Base-by-base conservation (phyloP, 179 eudicot species). In the Heliamphora pulchella region DNA sequence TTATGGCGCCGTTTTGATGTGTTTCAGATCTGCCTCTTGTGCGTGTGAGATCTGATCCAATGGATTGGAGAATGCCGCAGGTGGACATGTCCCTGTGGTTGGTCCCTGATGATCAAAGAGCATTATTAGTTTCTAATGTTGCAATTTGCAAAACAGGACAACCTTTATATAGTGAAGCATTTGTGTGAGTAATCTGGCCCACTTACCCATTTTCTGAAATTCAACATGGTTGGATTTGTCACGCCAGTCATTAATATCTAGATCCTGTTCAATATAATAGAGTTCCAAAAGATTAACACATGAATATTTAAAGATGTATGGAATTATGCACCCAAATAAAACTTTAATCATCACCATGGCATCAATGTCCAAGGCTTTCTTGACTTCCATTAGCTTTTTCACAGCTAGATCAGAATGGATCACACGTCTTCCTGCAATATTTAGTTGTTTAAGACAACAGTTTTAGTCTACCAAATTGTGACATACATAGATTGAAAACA, bases 41-140 rank as follows among this genome's bases (percentile, higher is more conserved):
- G 81, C 98, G 90, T 8, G 98, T 93, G 82, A 92, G 85, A 82
- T 95, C 98, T 58, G 98, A 95, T 79, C 98, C 98, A 50, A 95
- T 85, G 0, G 98, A 95, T 82, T 91, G 98, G 77, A 95, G 84
- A 17, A 39, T 89, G 41, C 96, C 98, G 72, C 90, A 91, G 57
- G 98, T 94, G 53, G 98, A 94, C 69, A 83, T 67, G 84, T 90
- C 97, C 81, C 85, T 77, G 31, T 80, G 81, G 83, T 86, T 90
- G 81, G 55, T 90, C 54, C 88, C 97, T 91, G 85, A 14, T 77
- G 44, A 39, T 55, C 66, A 74, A n/a, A 65, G 66, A 75, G 76
- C 55, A 11, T 31, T 31, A 31, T 31, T 31, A 31, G 31, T 31
- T 31, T 31, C 31, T 31, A 31, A 31, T 31, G 31, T 31, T 31